phyloP scores from a whole-genome alignment of 164 flowering plant species.

The Dillenia suffruticosa region DNA sequence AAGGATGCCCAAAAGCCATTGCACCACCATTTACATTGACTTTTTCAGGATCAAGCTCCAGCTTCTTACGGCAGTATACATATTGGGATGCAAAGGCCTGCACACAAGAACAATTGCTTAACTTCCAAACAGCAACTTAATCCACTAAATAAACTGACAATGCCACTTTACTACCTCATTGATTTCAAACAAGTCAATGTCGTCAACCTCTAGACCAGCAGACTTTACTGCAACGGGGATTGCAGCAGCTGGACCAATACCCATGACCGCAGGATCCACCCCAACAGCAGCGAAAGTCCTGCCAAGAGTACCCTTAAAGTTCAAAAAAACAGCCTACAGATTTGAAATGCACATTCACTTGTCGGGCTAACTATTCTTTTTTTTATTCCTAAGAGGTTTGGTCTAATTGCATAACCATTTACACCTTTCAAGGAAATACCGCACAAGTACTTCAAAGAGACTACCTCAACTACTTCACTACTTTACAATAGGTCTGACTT shows the following conservation, averaged over 20 bases:
- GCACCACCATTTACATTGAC: conserved; percentile 80
- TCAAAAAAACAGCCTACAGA: neutral
- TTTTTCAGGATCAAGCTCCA: conserved; percentile 46
- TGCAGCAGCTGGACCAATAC: conserved; percentile 79
- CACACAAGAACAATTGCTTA: neutral
- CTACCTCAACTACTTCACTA: too few relatives aligned
- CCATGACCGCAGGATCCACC: conserved; percentile 79
- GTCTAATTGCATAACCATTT: too few relatives aligned
- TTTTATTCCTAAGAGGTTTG: too few relatives aligned
- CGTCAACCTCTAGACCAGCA: conserved; percentile 57
- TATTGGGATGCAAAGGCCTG: conserved; percentile 79
- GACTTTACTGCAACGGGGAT: conserved; percentile 68
- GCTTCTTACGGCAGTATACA: conserved; percentile 51
- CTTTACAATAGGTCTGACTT: too few relatives aligned
- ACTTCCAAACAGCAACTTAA: neutral
- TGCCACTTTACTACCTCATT: conserved; percentile 52
- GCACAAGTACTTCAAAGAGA: too few relatives aligned
- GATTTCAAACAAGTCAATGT: conserved; percentile 68
- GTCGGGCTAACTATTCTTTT: too few relatives aligned
- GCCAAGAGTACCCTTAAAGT: conserved; percentile 5
- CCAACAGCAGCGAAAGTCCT: conserved; percentile 75
- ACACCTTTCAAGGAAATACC: too few relatives aligned
- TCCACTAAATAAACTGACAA: too few relatives aligned
- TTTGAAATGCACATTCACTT: too few relatives aligned
- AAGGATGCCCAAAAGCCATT: conserved; percentile 67